A percentile compares a stretch with the other conserved stretches of the same genome.
phyloP scores from a whole-genome alignment of 176 grass and related monocot genomes.

The Oryza australiensis region DNA sequence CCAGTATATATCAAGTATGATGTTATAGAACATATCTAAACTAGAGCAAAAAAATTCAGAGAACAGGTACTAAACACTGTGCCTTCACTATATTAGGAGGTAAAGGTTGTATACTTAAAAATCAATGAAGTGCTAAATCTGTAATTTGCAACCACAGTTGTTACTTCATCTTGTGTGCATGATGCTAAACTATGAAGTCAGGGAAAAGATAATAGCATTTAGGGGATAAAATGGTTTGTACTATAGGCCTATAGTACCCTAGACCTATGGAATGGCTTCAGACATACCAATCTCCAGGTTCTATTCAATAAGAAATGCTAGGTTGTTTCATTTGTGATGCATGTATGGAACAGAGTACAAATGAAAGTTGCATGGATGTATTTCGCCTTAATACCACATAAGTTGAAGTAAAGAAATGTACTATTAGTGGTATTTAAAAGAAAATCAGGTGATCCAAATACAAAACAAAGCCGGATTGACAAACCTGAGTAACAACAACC shows the following conservation, averaged over 20 bases:
- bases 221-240: neutral
- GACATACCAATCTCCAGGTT: neutral
- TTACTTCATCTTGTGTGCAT: neutral
- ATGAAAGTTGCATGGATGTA: neutral
- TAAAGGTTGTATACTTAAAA: neutral
- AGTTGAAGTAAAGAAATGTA: neutral
- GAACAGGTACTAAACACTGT: neutral
- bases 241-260: neutral
- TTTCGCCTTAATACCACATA: neutral
- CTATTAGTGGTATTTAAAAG: neutral
- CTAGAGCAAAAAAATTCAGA: neutral
- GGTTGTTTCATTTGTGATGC: neutral
- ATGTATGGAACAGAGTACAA: neutral
- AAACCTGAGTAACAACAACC: slow-evolving; percentile 83
- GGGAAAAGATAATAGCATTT: neutral
- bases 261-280: neutral
- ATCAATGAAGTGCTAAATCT: neutral
- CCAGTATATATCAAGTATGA: neutral
- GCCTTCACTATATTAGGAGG: neutral
- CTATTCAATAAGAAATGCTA: neutral
- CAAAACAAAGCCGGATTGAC: neutral
- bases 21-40: neutral
- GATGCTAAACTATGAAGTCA: neutral
- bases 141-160: neutral
- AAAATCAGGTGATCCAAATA: slow-evolving; percentile 3